These are phyloP conservation scores for Tolypocladium amazonense DNA, from an alignment of 2,329 filamentous ascomycete genomes.

Conservation along the genomic window DNA sequence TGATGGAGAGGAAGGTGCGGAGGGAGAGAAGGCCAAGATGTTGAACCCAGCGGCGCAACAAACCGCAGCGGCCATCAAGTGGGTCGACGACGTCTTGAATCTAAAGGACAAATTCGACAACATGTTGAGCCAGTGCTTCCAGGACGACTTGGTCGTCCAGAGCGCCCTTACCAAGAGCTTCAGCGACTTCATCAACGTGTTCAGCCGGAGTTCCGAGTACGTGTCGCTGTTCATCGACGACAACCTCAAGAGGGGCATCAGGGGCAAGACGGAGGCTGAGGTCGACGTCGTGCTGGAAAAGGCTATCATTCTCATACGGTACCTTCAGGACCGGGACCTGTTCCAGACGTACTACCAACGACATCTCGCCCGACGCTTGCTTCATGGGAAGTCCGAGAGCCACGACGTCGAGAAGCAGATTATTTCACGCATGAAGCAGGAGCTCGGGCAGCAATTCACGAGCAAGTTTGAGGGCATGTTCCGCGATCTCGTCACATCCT, in stretches of 20 bases:
- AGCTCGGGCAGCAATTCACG: slow-evolving; percentile 90
- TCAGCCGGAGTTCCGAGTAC: slow-evolving; percentile 75
- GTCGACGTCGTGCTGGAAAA: slow-evolving; percentile 79
- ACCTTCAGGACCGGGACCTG: slow-evolving; percentile 83
- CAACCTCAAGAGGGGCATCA: slow-evolving; percentile 86
- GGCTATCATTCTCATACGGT: slow-evolving; percentile 77
- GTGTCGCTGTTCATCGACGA: slow-evolving; percentile 96
- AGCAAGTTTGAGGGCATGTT: slow-evolving; percentile 95
- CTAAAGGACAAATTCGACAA: slow-evolving; percentile 86
- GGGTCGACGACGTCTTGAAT: slow-evolving; percentile 82
- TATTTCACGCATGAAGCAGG: slow-evolving; percentile 93
- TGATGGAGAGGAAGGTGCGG: slow-evolving; percentile 36
- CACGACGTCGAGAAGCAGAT: slow-evolving; percentile 91
- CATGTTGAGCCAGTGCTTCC: slow-evolving; percentile 65
- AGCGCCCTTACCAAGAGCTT: slow-evolving; percentile 80
- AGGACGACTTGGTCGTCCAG: slow-evolving; percentile 65
- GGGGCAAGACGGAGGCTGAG: slow-evolving; percentile 83
- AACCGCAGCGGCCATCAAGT: slow-evolving; percentile 80
- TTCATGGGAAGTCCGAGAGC: slow-evolving; percentile 83
- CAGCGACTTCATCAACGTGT: slow-evolving; percentile 87
- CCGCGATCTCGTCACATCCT: slow-evolving; percentile 83
- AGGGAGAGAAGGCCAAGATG: slow-evolving; percentile 23
- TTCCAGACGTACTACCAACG: slow-evolving; percentile 99
- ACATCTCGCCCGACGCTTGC: slow-evolving; percentile 75
- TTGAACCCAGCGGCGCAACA: slow-evolving; percentile 56